Evolutionary conservation across 2,329 filamentous ascomycete genomes (phyloP), one percentile per base, ranked within the genome.

Genomic region (Alternaria ventricosa): DNA sequence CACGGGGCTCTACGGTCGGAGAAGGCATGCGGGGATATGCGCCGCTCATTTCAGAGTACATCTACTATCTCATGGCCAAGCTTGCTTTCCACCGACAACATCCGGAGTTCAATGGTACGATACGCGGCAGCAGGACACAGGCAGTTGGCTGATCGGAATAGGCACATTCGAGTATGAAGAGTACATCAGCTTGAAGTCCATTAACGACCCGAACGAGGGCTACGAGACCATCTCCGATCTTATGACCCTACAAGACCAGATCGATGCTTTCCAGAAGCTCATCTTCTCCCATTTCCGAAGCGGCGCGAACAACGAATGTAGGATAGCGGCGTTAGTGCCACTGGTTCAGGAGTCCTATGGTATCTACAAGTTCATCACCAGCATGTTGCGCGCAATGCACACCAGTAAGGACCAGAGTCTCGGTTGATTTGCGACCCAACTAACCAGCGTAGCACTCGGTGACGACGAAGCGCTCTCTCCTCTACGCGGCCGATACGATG

Each of bases 341-440:
- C 84, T 99, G 46, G 96, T 99, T 4, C 93, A 97, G 79, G 96
- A 99, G 84, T 98, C 94, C 79, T 99, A 98, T 81, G 96, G 96
- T 51, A 98, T 99, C 72, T 99, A 99, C 86, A 98, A 98, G 82
- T 99, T 99, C 80, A 94, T 97, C 69, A 99, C 96, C 0, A 99
- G 96, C 90, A 99, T 99, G 96, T 83, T 99, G 66, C 89, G 96
- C 60, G 96, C 96, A 15, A 97, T 99, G 94, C 95, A 99, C 79
- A 95, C 92, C 3, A 94, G 92, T 94, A 84, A 77, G 90, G 83
- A 20, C 23, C 57, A n/a, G 18, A 30, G 47, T 22, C 49, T 30
- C 15, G 15, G 20, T 18, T 30, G 33, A 30, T n/a, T 22, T 46
- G 46, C 36, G 11, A 25, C 12, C 15, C 47, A 20, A 41, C 68